Evolutionary conservation across 2,329 filamentous ascomycete genomes (phyloP).

Genomic region (Cercospora beticola): DNA sequence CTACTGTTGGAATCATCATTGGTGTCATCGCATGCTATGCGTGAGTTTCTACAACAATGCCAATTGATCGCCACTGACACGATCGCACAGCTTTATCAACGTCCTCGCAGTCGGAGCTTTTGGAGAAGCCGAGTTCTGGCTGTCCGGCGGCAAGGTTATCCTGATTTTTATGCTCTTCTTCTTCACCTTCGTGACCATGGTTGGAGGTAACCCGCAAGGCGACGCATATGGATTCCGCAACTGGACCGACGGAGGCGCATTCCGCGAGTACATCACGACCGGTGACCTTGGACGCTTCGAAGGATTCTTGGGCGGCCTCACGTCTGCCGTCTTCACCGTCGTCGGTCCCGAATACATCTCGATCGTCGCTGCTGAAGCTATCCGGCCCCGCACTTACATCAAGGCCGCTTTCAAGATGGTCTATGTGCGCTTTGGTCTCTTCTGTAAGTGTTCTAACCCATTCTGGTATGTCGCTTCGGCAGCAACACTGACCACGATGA

Average conservation of each 20-base stretch:
- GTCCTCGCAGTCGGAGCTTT: conserved; percentile 48
- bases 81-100: conserved; percentile 40
- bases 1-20: conserved; percentile 37
- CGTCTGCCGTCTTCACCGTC: conserved; percentile 48
- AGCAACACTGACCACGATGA: conserved; percentile 30
- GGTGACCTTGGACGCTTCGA: conserved; percentile 38
- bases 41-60: conserved; percentile 31
- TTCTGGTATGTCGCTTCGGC: not conserved
- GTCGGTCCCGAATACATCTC: conserved; percentile 51
- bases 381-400: conserved; percentile 47
- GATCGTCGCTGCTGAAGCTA: conserved; percentile 50
- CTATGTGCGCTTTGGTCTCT: conserved; percentile 45
- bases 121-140: conserved; percentile 51
- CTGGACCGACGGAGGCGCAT: conserved; percentile 43
- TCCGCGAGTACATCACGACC: conserved; percentile 32
- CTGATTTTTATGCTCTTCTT: conserved; percentile 47
- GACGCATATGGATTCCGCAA: conserved; percentile 47
- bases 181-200: conserved; percentile 42
- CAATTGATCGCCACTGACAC: conserved; percentile 21
- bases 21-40: conserved; percentile 46
- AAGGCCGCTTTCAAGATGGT: conserved; percentile 51
- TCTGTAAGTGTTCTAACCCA: conserved; percentile 1
- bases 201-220: conserved; percentile 37
- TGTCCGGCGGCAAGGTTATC: conserved; percentile 52
- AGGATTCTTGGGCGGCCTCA: conserved; percentile 40